A percentile compares a stretch with the other conserved stretches of the same genome.
Conservation (phyloP, 805 yeast species). For the Candida xiaguanensis region DNA sequence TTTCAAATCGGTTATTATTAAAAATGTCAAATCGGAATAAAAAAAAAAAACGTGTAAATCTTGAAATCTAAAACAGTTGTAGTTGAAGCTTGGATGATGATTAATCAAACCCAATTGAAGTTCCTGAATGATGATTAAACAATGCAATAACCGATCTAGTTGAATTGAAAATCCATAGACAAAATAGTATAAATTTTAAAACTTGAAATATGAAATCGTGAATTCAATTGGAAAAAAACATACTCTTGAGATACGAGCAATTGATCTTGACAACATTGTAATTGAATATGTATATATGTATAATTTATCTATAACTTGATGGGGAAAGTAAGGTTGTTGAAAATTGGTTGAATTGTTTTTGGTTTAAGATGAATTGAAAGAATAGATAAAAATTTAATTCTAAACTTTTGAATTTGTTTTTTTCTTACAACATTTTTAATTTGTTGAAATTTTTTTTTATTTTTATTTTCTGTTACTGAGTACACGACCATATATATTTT, state of each 20-base stretch:
- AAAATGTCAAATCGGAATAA: background rate
- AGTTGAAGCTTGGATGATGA: background rate
- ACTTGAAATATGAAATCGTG: background rate
- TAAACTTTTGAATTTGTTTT: background rate
- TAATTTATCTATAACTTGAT: background rate
- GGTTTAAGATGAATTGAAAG: no score
- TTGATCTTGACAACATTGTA: constrained; percentile 39
- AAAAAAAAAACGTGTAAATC: background rate
- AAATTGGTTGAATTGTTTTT: background rate
- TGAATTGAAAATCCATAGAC: background rate
- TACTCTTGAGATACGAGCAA: constrained; percentile 43
- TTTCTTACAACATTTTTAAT: background rate
- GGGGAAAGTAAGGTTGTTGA: background rate
- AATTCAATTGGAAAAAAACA: constrained; percentile 17
- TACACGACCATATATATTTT: no score
- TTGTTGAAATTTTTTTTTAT: constrained; percentile 2
- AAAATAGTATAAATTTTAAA: background rate
- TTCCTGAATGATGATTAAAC: no score
- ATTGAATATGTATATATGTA: background rate
- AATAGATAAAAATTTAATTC: background rate
- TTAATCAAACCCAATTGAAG: no score
- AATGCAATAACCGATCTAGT: no score
- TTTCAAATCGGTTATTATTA: background rate
- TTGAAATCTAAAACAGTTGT: background rate
- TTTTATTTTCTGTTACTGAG: background rate